phyloP scores from a whole-genome alignment of 257 asterid species.

The Capsicum pubescens region DNA sequence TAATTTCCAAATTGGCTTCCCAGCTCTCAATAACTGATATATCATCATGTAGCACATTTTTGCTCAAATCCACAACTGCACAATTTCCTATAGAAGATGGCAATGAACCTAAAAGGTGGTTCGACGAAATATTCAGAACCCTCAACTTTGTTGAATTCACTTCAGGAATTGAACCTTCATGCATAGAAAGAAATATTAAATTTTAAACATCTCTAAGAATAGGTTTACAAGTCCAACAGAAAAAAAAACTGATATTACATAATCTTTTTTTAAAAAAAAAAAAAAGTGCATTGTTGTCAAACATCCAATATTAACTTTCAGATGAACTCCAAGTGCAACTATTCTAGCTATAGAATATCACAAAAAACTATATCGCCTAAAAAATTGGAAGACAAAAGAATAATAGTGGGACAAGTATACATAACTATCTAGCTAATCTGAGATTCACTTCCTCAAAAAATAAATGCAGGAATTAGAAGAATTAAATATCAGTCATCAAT shows the following conservation, averaged over 20 bases:
- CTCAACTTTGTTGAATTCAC: conserved; percentile 73
- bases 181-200: conserved; percentile 17
- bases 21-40: conserved; percentile 58
- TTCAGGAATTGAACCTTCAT: conserved; percentile 65
- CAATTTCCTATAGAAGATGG: conserved; percentile 76
- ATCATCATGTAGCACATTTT: conserved; percentile 61
- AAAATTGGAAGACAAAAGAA: neutral
- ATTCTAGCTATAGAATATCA: neutral
- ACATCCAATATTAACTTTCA: conserved; percentile 18
- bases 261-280: too few species aligned
- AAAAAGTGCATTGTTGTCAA: neutral
- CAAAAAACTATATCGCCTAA: neutral
- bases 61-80: conserved; percentile 68
- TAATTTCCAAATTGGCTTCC: conserved; percentile 59
- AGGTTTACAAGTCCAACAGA: conserved; percentile 5
- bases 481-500: neutral
- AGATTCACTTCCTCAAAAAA: neutral
- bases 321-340: neutral
- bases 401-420: neutral
- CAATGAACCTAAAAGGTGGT: conserved; percentile 66
- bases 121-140: conserved; percentile 74
- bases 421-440: conserved; percentile 19
- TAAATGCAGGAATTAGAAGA: conserved; percentile 5
- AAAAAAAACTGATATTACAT: neutral
- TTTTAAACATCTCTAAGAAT: neutral